These are phyloP conservation scores for Synchytrium microbalum DNA, from an alignment of 371 early-diverging fungal genomes.

Conservation along the genomic window DNA sequence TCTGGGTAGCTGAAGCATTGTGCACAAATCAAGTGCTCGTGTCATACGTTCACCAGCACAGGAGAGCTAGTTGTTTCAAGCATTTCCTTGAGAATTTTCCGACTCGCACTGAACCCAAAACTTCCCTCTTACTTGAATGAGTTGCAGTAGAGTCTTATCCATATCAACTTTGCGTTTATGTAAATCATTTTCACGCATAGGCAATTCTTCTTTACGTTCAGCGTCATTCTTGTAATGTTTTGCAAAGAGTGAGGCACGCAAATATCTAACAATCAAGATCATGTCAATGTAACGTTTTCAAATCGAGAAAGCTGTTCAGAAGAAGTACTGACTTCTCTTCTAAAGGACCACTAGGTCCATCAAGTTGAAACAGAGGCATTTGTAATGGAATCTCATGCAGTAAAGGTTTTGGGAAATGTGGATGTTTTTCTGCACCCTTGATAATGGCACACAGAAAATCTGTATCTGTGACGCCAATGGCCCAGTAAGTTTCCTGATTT, in stretches of 20 bases:
- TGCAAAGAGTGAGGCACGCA: conserved; percentile 39
- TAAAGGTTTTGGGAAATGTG: conserved; percentile 69
- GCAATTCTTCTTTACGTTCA: conserved; percentile 35
- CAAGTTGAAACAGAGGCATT: conserved; percentile 57
- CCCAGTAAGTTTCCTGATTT: conserved; percentile 57
- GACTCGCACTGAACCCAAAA: conserved; percentile 40
- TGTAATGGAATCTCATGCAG: conserved; percentile 62
- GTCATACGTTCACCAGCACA: conserved; percentile 14
- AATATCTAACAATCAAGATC: conserved; percentile 13
- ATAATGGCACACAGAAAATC: conserved; percentile 52
- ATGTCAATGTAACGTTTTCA: neutral
- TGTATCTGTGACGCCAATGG: conserved; percentile 58
- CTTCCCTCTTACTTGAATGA: conserved; percentile 57
- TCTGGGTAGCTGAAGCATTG: conserved; percentile 42
- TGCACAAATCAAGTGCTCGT: conserved; percentile 68
- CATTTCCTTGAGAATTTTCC: conserved; percentile 58
- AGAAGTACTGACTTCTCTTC: conserved; percentile 48
- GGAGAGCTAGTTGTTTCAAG: conserved; percentile 39
- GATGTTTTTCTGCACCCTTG: conserved; percentile 46
- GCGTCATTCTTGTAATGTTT: conserved; percentile 46
- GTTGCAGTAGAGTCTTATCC: conserved; percentile 65
- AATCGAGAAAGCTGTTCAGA: neutral
- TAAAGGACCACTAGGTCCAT: conserved; percentile 40
- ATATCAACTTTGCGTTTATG: conserved; percentile 34
- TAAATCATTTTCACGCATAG: conserved; percentile 31